These are phyloP conservation scores for Lactarius quietus DNA, from an alignment of 768 basidiomycete species.

Conservation along the genomic window DNA sequence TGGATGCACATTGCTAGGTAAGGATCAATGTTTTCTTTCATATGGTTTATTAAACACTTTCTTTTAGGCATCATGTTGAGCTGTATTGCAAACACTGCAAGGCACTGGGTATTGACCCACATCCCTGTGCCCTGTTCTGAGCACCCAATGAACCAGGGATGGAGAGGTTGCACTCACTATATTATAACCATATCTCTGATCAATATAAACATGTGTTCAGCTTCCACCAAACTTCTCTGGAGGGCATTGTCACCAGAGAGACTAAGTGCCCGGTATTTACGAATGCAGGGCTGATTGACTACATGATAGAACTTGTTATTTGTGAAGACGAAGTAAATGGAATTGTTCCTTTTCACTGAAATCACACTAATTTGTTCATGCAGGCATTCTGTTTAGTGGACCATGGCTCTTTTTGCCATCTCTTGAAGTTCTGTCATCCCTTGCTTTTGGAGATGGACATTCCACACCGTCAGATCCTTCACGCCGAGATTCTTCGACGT, in stretches of 20 bases:
- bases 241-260: neutral
- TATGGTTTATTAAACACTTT: too few species aligned
- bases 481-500: neutral
- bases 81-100: too few species aligned
- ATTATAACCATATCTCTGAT: too few species aligned
- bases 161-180: neutral
- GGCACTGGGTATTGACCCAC: neutral
- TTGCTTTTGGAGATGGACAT: neutral
- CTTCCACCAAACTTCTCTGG: neutral
- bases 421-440: neutral
- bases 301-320: neutral
- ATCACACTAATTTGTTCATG: too few species aligned
- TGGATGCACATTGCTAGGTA: too few species aligned
- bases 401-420: neutral
- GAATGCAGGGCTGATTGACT: neutral
- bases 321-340: neutral
- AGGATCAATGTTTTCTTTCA: too few species aligned
- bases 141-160: too few species aligned
- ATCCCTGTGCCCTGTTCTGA: neutral
- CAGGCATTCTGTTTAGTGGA: neutral
- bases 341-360: too few species aligned
- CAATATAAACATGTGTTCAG: neutral
- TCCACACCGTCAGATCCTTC: neutral
- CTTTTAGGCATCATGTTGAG: neutral
- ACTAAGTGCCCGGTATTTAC: neutral